Percentiles rank a stretch among this genome's conserved stretches.
These are phyloP conservation scores for Ensete glaucum DNA, from an alignment of 176 grass and related monocot species.

Conservation along the genomic window DNA sequence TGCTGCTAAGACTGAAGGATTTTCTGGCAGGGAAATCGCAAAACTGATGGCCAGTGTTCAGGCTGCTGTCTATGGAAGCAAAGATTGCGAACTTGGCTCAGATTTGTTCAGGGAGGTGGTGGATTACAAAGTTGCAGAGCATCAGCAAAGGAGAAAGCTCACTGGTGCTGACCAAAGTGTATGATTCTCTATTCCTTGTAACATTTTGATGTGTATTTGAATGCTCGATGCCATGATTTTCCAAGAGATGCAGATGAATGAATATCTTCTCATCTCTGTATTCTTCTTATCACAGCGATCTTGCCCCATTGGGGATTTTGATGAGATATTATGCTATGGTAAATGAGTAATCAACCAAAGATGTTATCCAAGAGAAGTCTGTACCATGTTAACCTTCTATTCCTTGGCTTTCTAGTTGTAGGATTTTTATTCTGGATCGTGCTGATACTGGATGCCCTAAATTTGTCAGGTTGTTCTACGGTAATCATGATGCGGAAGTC, in stretches of 20 bases:
- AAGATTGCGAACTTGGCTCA: slow-evolving; percentile 68
- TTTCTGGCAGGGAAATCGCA: slow-evolving; percentile 90
- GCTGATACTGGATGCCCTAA: too few species aligned
- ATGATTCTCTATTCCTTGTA: background rate
- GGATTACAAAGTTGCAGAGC: slow-evolving; percentile 93
- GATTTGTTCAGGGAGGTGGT: slow-evolving; percentile 80
- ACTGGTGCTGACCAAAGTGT: slow-evolving; percentile 34
- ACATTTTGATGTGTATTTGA: background rate
- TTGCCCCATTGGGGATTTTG: background rate
- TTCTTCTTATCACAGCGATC: background rate
- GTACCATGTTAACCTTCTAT: background rate
- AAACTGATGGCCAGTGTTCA: slow-evolving; percentile 86
- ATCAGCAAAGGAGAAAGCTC: slow-evolving; percentile 81
- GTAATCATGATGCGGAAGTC: too few species aligned
- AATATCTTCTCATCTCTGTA: background rate
- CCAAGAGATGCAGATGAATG: background rate
- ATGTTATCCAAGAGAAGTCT: background rate
- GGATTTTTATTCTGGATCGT: too few species aligned
- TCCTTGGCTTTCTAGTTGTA: background rate
- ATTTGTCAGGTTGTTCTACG: too few species aligned
- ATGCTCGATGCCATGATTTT: background rate
- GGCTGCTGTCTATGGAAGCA: slow-evolving; percentile 79
- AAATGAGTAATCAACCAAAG: too few species aligned
- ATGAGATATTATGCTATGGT: background rate
- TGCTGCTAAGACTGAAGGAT: slow-evolving; percentile 72